A percentile compares a stretch with the other conserved stretches of the same genome.
Evolutionary conservation across 1,139 yeast species (phyloP).

Genomic region (Sugiyamaella xylanicola): DNA sequence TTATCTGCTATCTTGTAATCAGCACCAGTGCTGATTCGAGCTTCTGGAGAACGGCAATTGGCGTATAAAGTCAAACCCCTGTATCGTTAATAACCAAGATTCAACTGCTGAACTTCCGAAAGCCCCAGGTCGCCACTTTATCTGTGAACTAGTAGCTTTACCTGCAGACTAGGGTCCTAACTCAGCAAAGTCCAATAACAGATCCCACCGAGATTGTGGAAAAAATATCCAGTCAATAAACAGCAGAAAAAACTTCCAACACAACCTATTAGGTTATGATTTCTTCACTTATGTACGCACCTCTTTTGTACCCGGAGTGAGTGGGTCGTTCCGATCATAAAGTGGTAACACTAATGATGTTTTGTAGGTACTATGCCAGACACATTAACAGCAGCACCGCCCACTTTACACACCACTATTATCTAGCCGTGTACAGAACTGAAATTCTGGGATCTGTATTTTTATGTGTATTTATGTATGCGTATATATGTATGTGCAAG

Average conservation of each 20-base stretch:
- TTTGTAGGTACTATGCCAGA: not conserved
- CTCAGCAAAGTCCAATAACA: not conserved
- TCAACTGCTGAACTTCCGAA: not conserved
- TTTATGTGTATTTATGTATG: not conserved
- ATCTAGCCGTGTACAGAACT: not conserved
- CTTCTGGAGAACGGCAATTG: not conserved
- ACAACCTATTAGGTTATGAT: not conserved
- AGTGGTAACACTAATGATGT: constrained; percentile 1
- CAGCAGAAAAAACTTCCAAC: not conserved
- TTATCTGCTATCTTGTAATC: not conserved
- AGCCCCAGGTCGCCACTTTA: not conserved
- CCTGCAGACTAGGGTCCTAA: not conserved
- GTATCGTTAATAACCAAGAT: not conserved
- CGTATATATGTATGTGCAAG: not conserved
- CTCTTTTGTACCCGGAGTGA: not conserved
- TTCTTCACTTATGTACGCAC: not conserved
- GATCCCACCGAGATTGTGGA: not conserved
- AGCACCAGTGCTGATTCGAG: not conserved
- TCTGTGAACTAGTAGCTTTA: not conserved
- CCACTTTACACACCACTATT: not conserved
- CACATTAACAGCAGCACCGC: constrained; percentile 2
- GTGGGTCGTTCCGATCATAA: constrained; percentile 3
- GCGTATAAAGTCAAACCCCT: not conserved
- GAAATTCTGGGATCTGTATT: not conserved
- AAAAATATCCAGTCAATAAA: not conserved